These are phyloP conservation scores for Onygena corvina DNA, from an alignment of 2,329 filamentous ascomycete species.

Conservation along the genomic window DNA sequence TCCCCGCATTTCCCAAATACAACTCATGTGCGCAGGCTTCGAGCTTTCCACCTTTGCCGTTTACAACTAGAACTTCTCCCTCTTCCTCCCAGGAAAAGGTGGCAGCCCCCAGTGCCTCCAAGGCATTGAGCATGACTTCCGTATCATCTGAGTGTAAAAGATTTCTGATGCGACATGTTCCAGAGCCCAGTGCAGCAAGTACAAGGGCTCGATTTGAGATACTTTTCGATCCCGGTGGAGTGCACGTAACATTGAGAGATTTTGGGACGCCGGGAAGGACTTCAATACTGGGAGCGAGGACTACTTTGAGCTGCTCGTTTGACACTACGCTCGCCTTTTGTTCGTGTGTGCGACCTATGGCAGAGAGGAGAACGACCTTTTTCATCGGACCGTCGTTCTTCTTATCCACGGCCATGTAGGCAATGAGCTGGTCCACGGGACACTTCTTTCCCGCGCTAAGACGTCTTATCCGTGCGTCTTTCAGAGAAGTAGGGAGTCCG, in stretches of 20 bases:
- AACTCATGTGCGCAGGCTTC: conserved; percentile 63
- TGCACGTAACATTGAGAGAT: conserved; percentile 58
- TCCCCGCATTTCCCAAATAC: conserved; percentile 93
- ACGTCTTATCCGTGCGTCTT: conserved; percentile 70
- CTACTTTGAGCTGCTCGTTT: conserved; percentile 68
- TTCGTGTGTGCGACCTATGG: conserved; percentile 80
- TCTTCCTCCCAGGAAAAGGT: conserved; percentile 89
- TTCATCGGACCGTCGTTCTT: conserved; percentile 94
- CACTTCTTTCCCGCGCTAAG: conserved; percentile 79
- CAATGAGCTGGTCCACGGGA: conserved; percentile 69
- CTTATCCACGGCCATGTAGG: conserved; percentile 97
- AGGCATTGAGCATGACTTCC: conserved; percentile 92
- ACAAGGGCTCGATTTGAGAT: conserved; percentile 92
- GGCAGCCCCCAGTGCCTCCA: conserved; percentile 70
- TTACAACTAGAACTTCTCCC: conserved; percentile 78
- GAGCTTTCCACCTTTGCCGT: conserved; percentile 78
- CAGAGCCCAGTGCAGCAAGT: conserved; percentile 78
- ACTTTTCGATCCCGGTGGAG: conserved; percentile 90
- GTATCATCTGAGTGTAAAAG: conserved; percentile 93
- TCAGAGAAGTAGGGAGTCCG: conserved; percentile 70
- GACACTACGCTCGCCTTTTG: conserved; percentile 78
- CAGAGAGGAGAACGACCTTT: conserved; percentile 85
- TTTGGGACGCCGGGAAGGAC: conserved; percentile 61
- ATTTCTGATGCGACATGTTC: conserved; percentile 79
- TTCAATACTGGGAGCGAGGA: conserved; percentile 66